phyloP scores from a whole-genome alignment of 1,284 basidiomycete species.

The Boletus mariae region DNA sequence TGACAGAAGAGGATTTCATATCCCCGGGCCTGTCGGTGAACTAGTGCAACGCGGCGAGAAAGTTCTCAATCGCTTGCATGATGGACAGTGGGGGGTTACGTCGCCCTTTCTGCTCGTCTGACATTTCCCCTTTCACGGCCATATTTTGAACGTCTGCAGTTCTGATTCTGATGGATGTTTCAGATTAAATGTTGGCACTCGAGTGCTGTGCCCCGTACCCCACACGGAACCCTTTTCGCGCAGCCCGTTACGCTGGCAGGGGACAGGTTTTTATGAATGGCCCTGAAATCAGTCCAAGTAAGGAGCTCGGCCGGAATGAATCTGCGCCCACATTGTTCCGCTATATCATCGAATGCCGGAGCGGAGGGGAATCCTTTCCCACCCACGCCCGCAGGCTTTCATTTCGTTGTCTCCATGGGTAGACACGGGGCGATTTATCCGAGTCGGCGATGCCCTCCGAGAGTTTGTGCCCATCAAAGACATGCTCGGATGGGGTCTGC shows the following conservation, averaged over 20 bases:
- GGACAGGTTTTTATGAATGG: slow-evolving; percentile 38
- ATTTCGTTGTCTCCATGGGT: slow-evolving; percentile 36
- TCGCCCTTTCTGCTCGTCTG: slow-evolving; percentile 1
- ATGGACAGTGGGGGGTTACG: not conserved
- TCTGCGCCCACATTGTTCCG: slow-evolving; percentile 34
- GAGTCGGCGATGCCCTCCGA: slow-evolving; percentile 8
- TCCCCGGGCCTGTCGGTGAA: not conserved
- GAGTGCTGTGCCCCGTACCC: slow-evolving; percentile 21
- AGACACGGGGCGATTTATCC: slow-evolving; percentile 23
- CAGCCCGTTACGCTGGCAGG: slow-evolving; percentile 38
- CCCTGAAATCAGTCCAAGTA: slow-evolving; percentile 35
- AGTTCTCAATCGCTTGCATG: slow-evolving; percentile 1
- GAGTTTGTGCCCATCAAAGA: slow-evolving; percentile 8
- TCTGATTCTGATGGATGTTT: slow-evolving; percentile 5
- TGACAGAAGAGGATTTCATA: slow-evolving; percentile 1
- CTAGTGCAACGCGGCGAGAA: slow-evolving; percentile 2
- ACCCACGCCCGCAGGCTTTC: slow-evolving; percentile 30
- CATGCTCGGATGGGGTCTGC: slow-evolving; percentile 18
- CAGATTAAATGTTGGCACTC: slow-evolving; percentile 24
- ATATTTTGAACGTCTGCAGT: not conserved
- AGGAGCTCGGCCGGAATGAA: slow-evolving; percentile 27
- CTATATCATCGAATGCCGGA: slow-evolving; percentile 21
- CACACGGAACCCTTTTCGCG: slow-evolving; percentile 37
- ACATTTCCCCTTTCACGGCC: not conserved
- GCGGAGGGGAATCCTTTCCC: slow-evolving; percentile 5